Evolutionary conservation across 1,284 basidiomycete genomes (phyloP).

Genomic region (Ceratobasidium sp.): DNA sequence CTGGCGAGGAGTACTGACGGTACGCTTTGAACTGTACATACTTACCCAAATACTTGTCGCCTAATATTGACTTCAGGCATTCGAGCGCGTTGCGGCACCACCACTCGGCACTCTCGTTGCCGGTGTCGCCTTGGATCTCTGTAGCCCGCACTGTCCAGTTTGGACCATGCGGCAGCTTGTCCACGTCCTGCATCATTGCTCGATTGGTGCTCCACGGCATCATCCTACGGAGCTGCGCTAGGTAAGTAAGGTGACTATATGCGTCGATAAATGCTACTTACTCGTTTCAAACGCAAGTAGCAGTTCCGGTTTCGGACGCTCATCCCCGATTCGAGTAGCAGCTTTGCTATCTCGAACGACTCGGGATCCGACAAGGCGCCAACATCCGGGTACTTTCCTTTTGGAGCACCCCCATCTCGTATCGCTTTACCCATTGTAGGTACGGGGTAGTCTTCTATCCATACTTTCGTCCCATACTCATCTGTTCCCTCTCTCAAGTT

Average conservation of each 20-base stretch:
- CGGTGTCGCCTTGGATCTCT: slow-evolving; percentile 48
- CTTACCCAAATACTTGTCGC: slow-evolving; percentile 36
- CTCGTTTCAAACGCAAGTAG: slow-evolving; percentile 1
- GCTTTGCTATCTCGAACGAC: slow-evolving; percentile 7
- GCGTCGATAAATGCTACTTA: background rate
- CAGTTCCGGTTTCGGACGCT: background rate
- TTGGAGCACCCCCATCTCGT: too few relatives aligned
- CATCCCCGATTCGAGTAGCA: slow-evolving; percentile 14
- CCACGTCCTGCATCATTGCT: slow-evolving; percentile 19
- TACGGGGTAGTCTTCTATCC: too few relatives aligned
- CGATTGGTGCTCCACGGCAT: slow-evolving; percentile 15
- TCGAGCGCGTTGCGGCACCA: slow-evolving; percentile 54
- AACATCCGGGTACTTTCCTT: background rate
- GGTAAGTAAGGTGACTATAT: background rate
- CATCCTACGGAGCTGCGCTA: background rate
- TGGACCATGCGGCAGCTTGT: slow-evolving; percentile 25
- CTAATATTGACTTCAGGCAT: slow-evolving; percentile 56
- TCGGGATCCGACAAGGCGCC: background rate
- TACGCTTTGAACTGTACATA: background rate
- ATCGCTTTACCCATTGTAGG: too few relatives aligned
- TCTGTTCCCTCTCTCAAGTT: too few relatives aligned
- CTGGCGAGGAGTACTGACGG: background rate
- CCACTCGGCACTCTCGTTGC: slow-evolving; percentile 53
- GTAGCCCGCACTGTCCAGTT: slow-evolving; percentile 2
- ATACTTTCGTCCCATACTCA: too few relatives aligned